phyloP scores from a whole-genome alignment of 139 green algal species.

The Trebouxia sp. region DNA sequence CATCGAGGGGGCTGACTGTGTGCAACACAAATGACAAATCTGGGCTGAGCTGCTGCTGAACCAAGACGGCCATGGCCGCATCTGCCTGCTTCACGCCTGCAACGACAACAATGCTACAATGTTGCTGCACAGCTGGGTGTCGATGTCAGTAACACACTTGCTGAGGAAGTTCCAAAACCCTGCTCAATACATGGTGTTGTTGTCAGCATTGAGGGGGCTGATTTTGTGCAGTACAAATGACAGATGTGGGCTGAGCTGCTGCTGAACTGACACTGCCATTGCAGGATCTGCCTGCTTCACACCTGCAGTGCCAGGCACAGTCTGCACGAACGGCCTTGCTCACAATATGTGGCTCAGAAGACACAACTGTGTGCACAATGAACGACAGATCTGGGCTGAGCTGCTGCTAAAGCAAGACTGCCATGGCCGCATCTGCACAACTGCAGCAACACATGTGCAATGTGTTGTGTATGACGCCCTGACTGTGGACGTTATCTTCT shows the following conservation, averaged over 20 bases:
- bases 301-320: conserved; percentile 49
- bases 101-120: not conserved
- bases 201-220: conserved; percentile 64
- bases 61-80: conserved; percentile 88
- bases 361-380: conserved; percentile 86
- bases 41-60: conserved; percentile 80
- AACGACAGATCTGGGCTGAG: conserved; percentile 75
- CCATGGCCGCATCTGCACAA: conserved; percentile 83
- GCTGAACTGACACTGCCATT: conserved; percentile 93
- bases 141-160: too few species aligned
- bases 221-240: conserved; percentile 90
- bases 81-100: conserved; percentile 68
- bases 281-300: conserved; percentile 68
- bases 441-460: too few species aligned
- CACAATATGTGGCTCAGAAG: not conserved
- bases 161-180: too few species aligned
- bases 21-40: conserved; percentile 88
- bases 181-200: conserved; percentile 72
- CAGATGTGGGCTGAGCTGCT: conserved; percentile 69
- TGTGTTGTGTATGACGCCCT: too few species aligned
- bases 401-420: conserved; percentile 86
- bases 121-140: not conserved
- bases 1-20: conserved; percentile 71
- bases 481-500: too few species aligned
- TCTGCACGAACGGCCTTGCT: too few species aligned